Evolutionary conservation across 352 stramenopile genomes (phyloP), one percentile per base, ranked within the genome.

Genomic region (Pythium rishiriense): DNA sequence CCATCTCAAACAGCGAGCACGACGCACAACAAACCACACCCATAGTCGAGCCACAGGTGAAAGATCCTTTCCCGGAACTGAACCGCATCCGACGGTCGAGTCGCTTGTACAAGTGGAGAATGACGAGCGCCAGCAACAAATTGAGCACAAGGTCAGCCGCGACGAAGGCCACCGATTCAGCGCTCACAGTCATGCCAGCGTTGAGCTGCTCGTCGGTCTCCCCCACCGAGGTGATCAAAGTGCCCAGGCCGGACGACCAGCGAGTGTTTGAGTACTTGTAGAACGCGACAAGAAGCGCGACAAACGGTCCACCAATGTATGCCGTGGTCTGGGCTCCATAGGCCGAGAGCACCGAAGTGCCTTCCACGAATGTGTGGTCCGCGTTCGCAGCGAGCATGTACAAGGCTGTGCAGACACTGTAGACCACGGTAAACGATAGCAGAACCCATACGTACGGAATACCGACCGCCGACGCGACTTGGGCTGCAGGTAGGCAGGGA

Each of bases 381-480:
- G 29, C 5, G 17, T 39, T 24, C 15, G 45, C 48, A 17, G 26
- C 26, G n/a, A 55, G 10, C 26, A 21, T 28, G 21, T 37, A 55
- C 17, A 28, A 55, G 14, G 17, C 48, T 2, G 15, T 6, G 26
- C 19, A 15, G 17, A 22, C 17, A 22, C 26, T 28, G 45, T 51
- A 51, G 22, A 51, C 14, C 45, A 12, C 45, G 22, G 21, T 12
- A 28, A 51, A 51, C 14, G 26, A 19, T 12, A 28, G 12, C 22
- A 55, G 1, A 4, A 21, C 17, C 22, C 4, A 1, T 1, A 22
- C 9, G n/a, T 55, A 55, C 26, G 48, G 41, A 5, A 55, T 11
- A 11, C 52, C 52, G 31, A 47, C 52, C 10, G 31, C 35, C 28
- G 52, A 48, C 8, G 52, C 52, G n/a, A 59, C 52, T 33, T 59